Evolutionary conservation across 2,329 filamentous ascomycete genomes (phyloP).

Genomic region (Macrophomina phaseolina): DNA sequence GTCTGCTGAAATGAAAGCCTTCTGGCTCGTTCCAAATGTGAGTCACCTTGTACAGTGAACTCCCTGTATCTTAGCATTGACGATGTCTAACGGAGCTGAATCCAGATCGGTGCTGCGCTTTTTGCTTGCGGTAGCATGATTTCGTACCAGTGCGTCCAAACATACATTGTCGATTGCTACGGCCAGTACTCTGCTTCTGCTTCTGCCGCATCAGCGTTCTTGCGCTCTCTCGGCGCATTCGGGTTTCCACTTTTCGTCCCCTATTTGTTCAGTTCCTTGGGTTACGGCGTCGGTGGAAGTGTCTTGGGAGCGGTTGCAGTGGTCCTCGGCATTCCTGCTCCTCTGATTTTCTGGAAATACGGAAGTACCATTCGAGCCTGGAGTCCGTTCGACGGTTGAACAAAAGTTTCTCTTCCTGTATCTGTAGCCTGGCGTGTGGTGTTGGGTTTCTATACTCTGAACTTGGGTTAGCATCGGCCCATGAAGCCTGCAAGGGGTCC

Average conservation of each 20-base stretch:
- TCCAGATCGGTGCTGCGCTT: slow-evolving; percentile 54
- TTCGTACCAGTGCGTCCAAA: slow-evolving; percentile 55
- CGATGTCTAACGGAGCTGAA: background rate
- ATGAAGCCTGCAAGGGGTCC: background rate
- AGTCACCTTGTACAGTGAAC: background rate
- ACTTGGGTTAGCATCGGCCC: background rate
- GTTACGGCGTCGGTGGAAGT: slow-evolving; percentile 57
- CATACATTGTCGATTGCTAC: slow-evolving; percentile 61
- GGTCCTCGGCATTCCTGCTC: slow-evolving; percentile 54
- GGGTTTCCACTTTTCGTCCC: slow-evolving; percentile 55
- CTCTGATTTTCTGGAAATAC: slow-evolving; percentile 55
- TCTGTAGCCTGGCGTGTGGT: background rate
- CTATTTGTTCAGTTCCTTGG: slow-evolving; percentile 49
- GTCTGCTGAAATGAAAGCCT: slow-evolving; percentile 55
- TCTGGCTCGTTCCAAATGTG: slow-evolving; percentile 61
- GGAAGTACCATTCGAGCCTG: slow-evolving; percentile 53
- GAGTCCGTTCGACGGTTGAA: slow-evolving; percentile 34
- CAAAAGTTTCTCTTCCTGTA: background rate
- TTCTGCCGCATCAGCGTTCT: slow-evolving; percentile 56
- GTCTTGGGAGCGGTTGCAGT: slow-evolving; percentile 54
- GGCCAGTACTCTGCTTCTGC: slow-evolving; percentile 57
- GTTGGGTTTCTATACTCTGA: background rate
- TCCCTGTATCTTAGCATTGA: background rate
- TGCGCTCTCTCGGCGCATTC: slow-evolving; percentile 54
- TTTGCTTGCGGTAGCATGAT: slow-evolving; percentile 56